Percentiles rank a stretch among this genome's conserved stretches.
Conservation (phyloP, 2,329 filamentous ascomycete genomes). For the Westerdykella ornata region DNA sequence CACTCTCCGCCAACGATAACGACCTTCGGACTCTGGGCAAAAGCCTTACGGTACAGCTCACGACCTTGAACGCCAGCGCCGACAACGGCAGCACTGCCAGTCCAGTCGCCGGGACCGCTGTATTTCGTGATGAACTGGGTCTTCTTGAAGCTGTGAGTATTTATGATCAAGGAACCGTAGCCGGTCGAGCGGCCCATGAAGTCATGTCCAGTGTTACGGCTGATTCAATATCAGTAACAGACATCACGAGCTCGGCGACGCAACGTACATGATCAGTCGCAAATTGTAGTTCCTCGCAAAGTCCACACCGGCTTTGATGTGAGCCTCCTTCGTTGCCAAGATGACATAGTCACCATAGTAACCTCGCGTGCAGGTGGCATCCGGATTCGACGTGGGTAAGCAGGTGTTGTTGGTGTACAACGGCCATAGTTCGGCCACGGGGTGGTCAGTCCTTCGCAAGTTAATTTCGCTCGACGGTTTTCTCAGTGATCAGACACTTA, state of each 20-base stretch:
- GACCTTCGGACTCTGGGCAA: constrained; percentile 24
- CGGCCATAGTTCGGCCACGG: constrained; percentile 30
- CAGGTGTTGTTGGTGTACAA: constrained; percentile 33
- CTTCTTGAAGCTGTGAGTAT: constrained; percentile 34
- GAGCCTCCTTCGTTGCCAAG: constrained; percentile 26
- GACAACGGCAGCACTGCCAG: constrained; percentile 25
- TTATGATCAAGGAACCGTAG: constrained; percentile 31
- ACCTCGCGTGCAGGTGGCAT: constrained; percentile 23
- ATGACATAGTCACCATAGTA: constrained; percentile 32
- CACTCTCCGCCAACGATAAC: constrained; percentile 36
- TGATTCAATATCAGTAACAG: constrained; percentile 1
- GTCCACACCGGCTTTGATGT: constrained; percentile 31
- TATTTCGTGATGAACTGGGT: constrained; percentile 26
- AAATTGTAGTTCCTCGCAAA: constrained; percentile 30
- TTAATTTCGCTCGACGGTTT: constrained; percentile 1
- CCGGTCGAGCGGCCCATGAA: constrained; percentile 34
- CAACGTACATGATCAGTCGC: constrained; percentile 22
- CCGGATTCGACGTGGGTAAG: constrained; percentile 20
- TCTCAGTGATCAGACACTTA: constrained; percentile 9
- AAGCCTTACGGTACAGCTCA: constrained; percentile 27
- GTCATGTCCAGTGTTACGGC: constrained; percentile 32
- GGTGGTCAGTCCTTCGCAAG: constrained; percentile 23
- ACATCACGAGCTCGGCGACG: neutral
- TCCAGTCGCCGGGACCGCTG: constrained; percentile 28
- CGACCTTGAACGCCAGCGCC: constrained; percentile 33